Base-by-base conservation (phyloP, 108 stramenopile species). In the Bacterosira constricta region DNA sequence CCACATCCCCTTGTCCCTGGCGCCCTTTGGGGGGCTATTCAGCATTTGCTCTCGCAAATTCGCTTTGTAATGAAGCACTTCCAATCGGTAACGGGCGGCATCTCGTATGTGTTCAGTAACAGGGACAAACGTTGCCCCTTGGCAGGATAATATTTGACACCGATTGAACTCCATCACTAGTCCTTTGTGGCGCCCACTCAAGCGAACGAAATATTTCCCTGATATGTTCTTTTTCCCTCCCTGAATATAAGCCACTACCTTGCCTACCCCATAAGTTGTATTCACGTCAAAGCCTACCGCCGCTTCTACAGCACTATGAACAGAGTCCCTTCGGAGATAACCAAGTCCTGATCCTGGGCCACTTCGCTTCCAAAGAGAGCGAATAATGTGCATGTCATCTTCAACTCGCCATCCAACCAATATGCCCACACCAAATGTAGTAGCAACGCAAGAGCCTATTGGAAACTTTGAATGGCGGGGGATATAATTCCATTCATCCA, bases 321-420 rank as follows among this genome's bases (percentile, higher is more conserved):
- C 82, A 17, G 80, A 79, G 49, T 91, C 82, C 46, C 93, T 72
- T 66, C 81, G 74, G 15, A 94, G 75, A 65, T 88, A 94, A 7
- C 89, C 93, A 54, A 75, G 39, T 8, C 80, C 87, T 39, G 86
- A 61, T 1, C 93, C 93, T 34, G 74, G 45, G 3, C 90, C 90
- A 42, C 86, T 64, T 29, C 86, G 79, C 63, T 89, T 83, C 94
- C 94, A 95, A 3, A 95, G 74, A 23, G 88, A 87, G 31, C 89
- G 81, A 39, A 95, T 86, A 26, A 95, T 76, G 71, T 95, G 94
- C 38, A 81, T 77, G 56, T 95, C 94, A 65, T 92, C 94, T 77
- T 95, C 90, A 7, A 89, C 88, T 54, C 94, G 77, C 94, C 94
- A 95, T 21, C 94, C 94, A 38, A 92, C 94, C 35, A 95, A 51